Conservation (phyloP, 257 asterid species). For the Solanum tarapatanum region DNA sequence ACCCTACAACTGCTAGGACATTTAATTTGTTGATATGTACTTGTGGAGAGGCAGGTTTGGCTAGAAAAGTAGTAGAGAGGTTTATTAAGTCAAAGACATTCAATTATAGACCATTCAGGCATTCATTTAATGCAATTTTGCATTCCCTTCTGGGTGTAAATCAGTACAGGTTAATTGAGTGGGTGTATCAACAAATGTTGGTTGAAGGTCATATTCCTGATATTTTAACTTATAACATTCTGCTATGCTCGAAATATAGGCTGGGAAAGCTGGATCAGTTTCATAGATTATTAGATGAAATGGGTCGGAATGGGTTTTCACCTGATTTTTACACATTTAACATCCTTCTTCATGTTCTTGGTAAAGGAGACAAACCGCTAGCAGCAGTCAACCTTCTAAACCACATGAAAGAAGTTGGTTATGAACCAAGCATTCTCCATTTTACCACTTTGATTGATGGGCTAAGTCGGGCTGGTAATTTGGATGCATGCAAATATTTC, state of each 20-base stretch:
- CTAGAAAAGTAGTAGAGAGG: slow-evolving; percentile 77
- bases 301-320: slow-evolving; percentile 62
- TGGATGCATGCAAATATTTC: slow-evolving; percentile 74
- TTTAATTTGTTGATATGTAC: slow-evolving; percentile 79
- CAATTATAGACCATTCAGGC: slow-evolving; percentile 68
- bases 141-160: slow-evolving; percentile 52
- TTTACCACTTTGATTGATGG: slow-evolving; percentile 89
- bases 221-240: slow-evolving; percentile 68
- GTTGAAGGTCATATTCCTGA: slow-evolving; percentile 74
- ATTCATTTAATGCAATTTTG: slow-evolving; percentile 73
- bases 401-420: slow-evolving; percentile 79
- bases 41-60: slow-evolving; percentile 86
- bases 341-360: slow-evolving; percentile 81
- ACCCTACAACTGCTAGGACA: slow-evolving; percentile 80
- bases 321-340: slow-evolving; percentile 87
- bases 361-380: slow-evolving; percentile 71
- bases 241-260: slow-evolving; percentile 78
- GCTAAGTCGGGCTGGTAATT: slow-evolving; percentile 84
- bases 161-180: slow-evolving; percentile 75
- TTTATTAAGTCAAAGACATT: slow-evolving; percentile 76
- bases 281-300: slow-evolving; percentile 66
- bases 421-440: slow-evolving; percentile 68
- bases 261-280: slow-evolving; percentile 79
- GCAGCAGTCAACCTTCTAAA: slow-evolving; percentile 79
- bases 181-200: slow-evolving; percentile 86